These are phyloP conservation scores for Fusarium longipes DNA, from an alignment of 2,329 filamentous ascomycete genomes.

Conservation along the genomic window DNA sequence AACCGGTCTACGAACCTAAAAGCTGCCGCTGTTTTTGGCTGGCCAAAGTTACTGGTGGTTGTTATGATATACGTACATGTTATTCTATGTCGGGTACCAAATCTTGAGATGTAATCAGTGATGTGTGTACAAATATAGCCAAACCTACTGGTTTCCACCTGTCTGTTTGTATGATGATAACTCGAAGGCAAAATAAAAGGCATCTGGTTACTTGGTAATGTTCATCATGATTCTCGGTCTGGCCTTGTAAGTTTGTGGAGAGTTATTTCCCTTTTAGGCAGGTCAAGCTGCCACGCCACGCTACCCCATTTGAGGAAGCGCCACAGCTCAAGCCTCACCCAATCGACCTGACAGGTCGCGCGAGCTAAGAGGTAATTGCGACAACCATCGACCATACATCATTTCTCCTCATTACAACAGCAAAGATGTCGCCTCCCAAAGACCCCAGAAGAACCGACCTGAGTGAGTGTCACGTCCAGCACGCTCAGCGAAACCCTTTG, in stretches of 20 bases:
- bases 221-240: neutral
- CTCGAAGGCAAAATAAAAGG: neutral
- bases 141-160: neutral
- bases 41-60: conserved; percentile 1
- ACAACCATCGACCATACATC: conserved; percentile 31
- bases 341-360: conserved; percentile 26
- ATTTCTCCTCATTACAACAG: conserved; percentile 22
- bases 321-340: conserved; percentile 30
- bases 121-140: conserved; percentile 17
- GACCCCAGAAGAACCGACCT: conserved; percentile 59
- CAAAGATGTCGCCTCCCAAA: conserved; percentile 56
- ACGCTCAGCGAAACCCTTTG: neutral
- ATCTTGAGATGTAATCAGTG: conserved; percentile 10
- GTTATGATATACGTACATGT: conserved; percentile 14
- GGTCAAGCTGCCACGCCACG: conserved; percentile 24
- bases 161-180: neutral
- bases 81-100: conserved; percentile 9
- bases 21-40: neutral
- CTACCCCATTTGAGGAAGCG: conserved; percentile 17
- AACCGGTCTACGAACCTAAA: conserved; percentile 4
- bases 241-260: neutral
- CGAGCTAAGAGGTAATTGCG: conserved; percentile 38
- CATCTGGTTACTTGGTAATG: too few species aligned
- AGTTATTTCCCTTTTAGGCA: conserved; percentile 33
- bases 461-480: conserved; percentile 48